Evolutionary conservation across 2,329 filamentous ascomycete genomes (phyloP), one percentile per base, ranked within the genome.

Genomic region (Aspergillus pseudoglaucus): DNA sequence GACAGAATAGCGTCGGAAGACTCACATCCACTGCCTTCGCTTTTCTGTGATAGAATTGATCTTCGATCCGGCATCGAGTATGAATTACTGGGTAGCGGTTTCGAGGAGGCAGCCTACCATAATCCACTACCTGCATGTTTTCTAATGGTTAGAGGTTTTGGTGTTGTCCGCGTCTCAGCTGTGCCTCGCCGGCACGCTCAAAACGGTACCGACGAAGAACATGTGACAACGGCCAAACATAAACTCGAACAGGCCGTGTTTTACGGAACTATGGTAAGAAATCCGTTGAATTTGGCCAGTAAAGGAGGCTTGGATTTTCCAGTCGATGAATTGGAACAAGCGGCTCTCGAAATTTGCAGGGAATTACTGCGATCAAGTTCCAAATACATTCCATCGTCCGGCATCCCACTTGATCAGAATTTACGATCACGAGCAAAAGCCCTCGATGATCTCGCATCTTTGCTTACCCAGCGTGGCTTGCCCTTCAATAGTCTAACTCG

Each of bases 241-340:
- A 95, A 93, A 68, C 78, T 98, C 37, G 89, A 96, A 62, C 90
- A 98, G 70, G 90, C 90, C 2, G 87, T 97, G 1, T 97, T 96
- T 69, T 97, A 89, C 63, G 90, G 90, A 2, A 82, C 82, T 42
- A 83, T 87, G 62, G 79, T 84, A 52, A 83, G 88, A 60, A 97
- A 90, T 59, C 87, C 91, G n/a, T 71, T 98, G n/a, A 83, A 90
- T 52, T 89, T 98, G 59, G 81, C 85, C 39, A 79, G 83, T 39
- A 80, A 81, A 53, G 75, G 80, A 35, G 82, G 83, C 47, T 73
- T 84, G 42, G 75, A 78, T 3, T 95, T 93, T 55, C 75, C 81
- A 0, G 69, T 78, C 15, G 74, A 81, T 20, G 88, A 95, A 58
- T 78, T 94, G 22, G 84, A 87, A 50, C 71, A 79, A 50, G 93